phyloP scores from a whole-genome alignment of 2,329 filamentous ascomycete genomes.

The Seiridium cupressi region DNA sequence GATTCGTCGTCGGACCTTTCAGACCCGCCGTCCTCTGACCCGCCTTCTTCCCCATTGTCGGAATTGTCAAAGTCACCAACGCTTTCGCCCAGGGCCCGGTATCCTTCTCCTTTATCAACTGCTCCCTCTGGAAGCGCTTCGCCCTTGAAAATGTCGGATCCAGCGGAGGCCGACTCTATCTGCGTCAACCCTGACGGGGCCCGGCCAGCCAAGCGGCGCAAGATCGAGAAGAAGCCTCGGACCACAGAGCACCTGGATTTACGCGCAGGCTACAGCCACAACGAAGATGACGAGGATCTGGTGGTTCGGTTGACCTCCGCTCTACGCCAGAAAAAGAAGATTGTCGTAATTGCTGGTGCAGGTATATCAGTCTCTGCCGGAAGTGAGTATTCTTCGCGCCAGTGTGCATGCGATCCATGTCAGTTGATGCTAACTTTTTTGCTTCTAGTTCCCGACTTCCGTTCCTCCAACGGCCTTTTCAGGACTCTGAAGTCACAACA shows the following conservation, averaged over 20 bases:
- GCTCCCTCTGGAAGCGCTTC: conserved; percentile 49
- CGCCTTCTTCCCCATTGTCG: conserved; percentile 54
- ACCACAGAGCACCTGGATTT: conserved; percentile 83
- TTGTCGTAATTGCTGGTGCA: conserved; percentile 93
- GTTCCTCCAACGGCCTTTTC: conserved; percentile 88
- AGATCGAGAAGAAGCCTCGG: conserved; percentile 60
- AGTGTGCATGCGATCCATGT: not conserved
- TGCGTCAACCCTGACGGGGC: conserved; percentile 52
- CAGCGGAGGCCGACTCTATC: conserved; percentile 28
- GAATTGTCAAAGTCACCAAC: conserved; percentile 53
- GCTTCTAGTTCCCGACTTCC: conserved; percentile 81
- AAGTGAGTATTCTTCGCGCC: conserved; percentile 36
- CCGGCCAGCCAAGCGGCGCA: conserved; percentile 74
- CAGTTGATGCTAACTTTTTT: not conserved
- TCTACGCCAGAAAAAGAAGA: conserved; percentile 87
- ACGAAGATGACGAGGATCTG: conserved; percentile 52
- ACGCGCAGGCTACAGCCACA: conserved; percentile 45
- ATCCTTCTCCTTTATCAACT: conserved; percentile 52
- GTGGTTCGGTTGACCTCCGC: conserved; percentile 71
- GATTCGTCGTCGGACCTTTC: conserved; percentile 27
- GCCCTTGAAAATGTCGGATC: conserved; percentile 43
- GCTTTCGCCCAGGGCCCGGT: conserved; percentile 44
- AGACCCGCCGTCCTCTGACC: conserved; percentile 34
- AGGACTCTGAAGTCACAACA: conserved; percentile 80
- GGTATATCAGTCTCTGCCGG: conserved; percentile 97